Conservation (phyloP, 345 rosid genomes). For the Turnera subulata region DNA sequence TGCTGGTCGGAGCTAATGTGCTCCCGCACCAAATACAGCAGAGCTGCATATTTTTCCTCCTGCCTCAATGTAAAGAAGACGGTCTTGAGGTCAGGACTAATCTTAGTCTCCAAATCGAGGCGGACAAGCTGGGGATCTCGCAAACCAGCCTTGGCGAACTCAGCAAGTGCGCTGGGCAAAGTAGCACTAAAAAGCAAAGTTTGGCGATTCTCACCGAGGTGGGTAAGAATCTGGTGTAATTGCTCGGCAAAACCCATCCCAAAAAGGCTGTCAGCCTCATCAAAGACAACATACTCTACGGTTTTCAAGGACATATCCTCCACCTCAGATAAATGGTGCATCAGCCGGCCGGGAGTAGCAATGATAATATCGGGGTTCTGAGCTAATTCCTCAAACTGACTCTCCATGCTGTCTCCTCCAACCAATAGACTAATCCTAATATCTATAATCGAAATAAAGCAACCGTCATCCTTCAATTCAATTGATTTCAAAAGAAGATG, state of each 20-base stretch:
- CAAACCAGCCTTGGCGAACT: constrained; percentile 90
- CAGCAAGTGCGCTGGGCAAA: constrained; percentile 94
- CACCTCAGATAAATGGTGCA: constrained; percentile 91
- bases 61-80: constrained; percentile 70
- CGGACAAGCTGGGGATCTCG: constrained; percentile 93
- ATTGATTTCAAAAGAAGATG: not conserved
- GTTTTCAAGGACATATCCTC: constrained; percentile 82
- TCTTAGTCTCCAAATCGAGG: constrained; percentile 84
- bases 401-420: constrained; percentile 96
- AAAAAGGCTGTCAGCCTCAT: constrained; percentile 89
- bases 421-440: constrained; percentile 79
- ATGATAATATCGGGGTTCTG: constrained; percentile 89
- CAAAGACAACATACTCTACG: constrained; percentile 93
- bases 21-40: constrained; percentile 78
- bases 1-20: constrained; percentile 72
- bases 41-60: constrained; percentile 84
- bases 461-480: no score
- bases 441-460: constrained; percentile 34
- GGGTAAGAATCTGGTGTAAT: constrained; percentile 67
- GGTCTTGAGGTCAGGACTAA: constrained; percentile 81
- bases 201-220: constrained; percentile 88
- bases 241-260: constrained; percentile 96
- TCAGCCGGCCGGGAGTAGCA: constrained; percentile 92
- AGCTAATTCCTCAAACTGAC: constrained; percentile 86
- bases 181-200: constrained; percentile 96